Base-by-base conservation (phyloP, 164 flowering plant species). In the Chloranthus sessilifolius region DNA sequence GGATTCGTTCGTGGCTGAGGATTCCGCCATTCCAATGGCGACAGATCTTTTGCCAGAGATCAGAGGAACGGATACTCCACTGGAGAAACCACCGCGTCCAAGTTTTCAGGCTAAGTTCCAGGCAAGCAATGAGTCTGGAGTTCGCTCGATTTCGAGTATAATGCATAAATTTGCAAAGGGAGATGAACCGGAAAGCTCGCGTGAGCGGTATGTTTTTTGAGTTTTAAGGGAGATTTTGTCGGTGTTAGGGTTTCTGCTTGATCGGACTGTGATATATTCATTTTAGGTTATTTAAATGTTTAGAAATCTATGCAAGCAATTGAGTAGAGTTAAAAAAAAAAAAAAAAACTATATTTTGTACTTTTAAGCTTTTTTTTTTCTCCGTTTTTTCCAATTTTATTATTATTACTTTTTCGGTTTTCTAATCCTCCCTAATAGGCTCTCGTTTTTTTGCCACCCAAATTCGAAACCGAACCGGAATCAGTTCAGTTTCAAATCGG, bases 31-130 rank as follows among this genome's bases (percentile, higher is more conserved):
- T 41, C 36, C 55, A 3, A 30, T 21, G 42, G 23, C 47, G 12
- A 53, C 25, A 7, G 57, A 62, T 39, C 52, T 65, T 29, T 35
- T 42, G 11, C 44, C 33, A 11, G 85, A 83, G n/a, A 25, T 75
- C 11, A 55, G 37, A 16, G 95, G 84, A 36, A 79, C 71, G 33
- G 97, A 92, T n/a, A 92, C 99, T 54, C 99, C 96, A 43, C 95
- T 95, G 36, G 97, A 86, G 66, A 92, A 92, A 70, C 70, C 62
- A 43, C 95, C 82, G 7, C 79, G 88, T 28, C 78, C 46, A 71
- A 35, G 77, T 48, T 26, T 81, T 2, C 67, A 77, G 44, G 39
- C 56, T 1, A 49, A 17, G 21, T 51, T 59, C 31, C 8, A 41
- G 14, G 55, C 10, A 2, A 58, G 38, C n/a, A 65, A 37, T 24